phyloP scores from a whole-genome alignment of 352 stramenopile species.

The Phytophthora litchii region DNA sequence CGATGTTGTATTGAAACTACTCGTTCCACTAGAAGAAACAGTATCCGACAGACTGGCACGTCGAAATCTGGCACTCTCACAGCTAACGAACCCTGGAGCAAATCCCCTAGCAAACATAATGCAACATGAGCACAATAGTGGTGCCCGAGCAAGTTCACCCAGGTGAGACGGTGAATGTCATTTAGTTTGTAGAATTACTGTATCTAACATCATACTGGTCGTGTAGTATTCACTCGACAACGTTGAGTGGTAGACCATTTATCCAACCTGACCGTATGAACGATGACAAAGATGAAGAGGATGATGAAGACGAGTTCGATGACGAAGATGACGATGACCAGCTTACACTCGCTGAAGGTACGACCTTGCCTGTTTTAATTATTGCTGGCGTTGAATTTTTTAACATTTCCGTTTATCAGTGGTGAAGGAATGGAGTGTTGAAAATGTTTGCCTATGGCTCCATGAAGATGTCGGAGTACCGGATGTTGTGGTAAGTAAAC shows the following conservation, averaged over 20 bases:
- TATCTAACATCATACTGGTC: constrained; percentile 1
- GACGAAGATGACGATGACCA: constrained; percentile 62
- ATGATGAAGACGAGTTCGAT: constrained; percentile 51
- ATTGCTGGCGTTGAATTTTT: background rate
- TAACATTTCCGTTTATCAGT: constrained; percentile 33
- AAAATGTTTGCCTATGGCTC: constrained; percentile 83
- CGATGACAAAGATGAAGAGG: constrained; percentile 46
- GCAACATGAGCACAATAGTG: constrained; percentile 5
- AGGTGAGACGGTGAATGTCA: constrained; percentile 8
- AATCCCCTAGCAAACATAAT: background rate
- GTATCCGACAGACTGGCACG: constrained; percentile 48
- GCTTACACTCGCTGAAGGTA: constrained; percentile 70
- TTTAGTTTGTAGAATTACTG: background rate
- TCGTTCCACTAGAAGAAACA: constrained; percentile 27
- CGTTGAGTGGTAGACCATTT: constrained; percentile 4
- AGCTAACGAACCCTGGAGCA: constrained; percentile 48
- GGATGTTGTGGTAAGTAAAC: constrained; percentile 63
- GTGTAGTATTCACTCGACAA: constrained; percentile 8
- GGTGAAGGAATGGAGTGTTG: constrained; percentile 80
- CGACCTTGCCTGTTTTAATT: background rate
- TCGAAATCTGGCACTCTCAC: constrained; percentile 62
- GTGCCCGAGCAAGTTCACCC: constrained; percentile 21
- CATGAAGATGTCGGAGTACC: constrained; percentile 76
- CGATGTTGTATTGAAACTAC: too few species aligned
- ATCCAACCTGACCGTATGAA: constrained; percentile 31